These are phyloP conservation scores for Aureobasidium lini DNA, from an alignment of 2,329 filamentous ascomycete genomes.

Conservation along the genomic window DNA sequence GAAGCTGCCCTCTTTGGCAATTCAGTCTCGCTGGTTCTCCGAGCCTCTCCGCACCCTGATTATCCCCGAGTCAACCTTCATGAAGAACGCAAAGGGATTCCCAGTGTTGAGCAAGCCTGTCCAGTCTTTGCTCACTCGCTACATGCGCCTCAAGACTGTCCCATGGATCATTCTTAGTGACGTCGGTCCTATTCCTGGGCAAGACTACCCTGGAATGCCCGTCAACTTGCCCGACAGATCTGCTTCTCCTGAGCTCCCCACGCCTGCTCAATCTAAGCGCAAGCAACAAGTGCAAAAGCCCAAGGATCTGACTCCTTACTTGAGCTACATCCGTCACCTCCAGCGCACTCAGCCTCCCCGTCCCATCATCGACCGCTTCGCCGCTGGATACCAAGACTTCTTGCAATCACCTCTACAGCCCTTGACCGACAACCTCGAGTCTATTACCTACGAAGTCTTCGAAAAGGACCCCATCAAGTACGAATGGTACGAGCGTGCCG, in stretches of 20 bases:
- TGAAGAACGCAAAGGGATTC: slow-evolving; percentile 52
- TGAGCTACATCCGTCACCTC: slow-evolving; percentile 77
- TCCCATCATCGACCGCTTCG: slow-evolving; percentile 57
- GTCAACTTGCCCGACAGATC: neutral
- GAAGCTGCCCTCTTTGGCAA: slow-evolving; percentile 47
- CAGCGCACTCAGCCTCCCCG: slow-evolving; percentile 70
- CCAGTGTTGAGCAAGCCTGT: slow-evolving; percentile 52
- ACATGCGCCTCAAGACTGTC: slow-evolving; percentile 48
- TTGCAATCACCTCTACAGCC: slow-evolving; percentile 91
- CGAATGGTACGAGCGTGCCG: slow-evolving; percentile 84
- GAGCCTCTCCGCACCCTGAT: slow-evolving; percentile 53
- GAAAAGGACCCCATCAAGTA: slow-evolving; percentile 98
- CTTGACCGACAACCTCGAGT: slow-evolving; percentile 91
- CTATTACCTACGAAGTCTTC: slow-evolving; percentile 96
- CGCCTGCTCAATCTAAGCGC: slow-evolving; percentile 57
- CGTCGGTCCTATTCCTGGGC: slow-evolving; percentile 47
- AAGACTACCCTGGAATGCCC: slow-evolving; percentile 7
- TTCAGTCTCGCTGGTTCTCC: slow-evolving; percentile 57
- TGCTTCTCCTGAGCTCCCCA: slow-evolving; percentile 41
- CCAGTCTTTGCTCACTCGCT: slow-evolving; percentile 49
- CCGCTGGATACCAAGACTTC: slow-evolving; percentile 80
- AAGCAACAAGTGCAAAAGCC: slow-evolving; percentile 29
- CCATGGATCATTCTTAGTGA: slow-evolving; percentile 56
- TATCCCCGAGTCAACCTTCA: slow-evolving; percentile 46
- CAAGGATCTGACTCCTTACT: slow-evolving; percentile 53